Evolutionary conservation across 257 asterid genomes (phyloP).

Genomic region (Apocynum venetum): DNA sequence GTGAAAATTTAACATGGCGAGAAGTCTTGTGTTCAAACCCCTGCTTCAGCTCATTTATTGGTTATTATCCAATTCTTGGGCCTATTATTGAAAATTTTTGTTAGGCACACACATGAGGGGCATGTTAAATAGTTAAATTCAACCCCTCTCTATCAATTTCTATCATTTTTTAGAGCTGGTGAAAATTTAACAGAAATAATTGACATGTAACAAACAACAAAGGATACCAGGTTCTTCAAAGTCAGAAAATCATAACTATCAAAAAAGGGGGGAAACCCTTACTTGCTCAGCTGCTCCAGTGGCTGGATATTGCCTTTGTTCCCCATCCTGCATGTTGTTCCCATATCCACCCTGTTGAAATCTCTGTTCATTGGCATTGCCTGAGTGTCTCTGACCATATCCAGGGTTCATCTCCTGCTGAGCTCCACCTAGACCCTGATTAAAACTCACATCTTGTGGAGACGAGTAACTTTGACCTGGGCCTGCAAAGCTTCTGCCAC

Average conservation of each 20-base stretch:
- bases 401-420: conserved; percentile 11
- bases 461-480: conserved; percentile 18
- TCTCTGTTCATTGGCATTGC: conserved; percentile 18
- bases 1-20: too few species aligned
- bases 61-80: too few species aligned
- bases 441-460: conserved; percentile 32
- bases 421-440: conserved; percentile 7
- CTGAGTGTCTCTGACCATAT: conserved; percentile 23
- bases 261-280: conserved; percentile 5
- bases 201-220: background rate
- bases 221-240: background rate
- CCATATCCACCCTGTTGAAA: conserved; percentile 21
- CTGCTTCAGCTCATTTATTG: too few species aligned
- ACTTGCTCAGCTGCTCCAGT: conserved; percentile 30
- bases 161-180: too few species aligned
- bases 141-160: too few species aligned
- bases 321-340: conserved; percentile 14
- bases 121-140: too few species aligned
- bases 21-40: too few species aligned
- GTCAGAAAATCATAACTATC: background rate
- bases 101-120: too few species aligned
- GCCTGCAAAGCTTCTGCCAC: conserved; percentile 27
- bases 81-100: too few species aligned
- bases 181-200: background rate
- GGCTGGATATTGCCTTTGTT: conserved; percentile 26